Evolutionary conservation across 805 yeast species (phyloP), one percentile per base, ranked within the genome.

Genomic region (Ogataea paraovalis): DNA sequence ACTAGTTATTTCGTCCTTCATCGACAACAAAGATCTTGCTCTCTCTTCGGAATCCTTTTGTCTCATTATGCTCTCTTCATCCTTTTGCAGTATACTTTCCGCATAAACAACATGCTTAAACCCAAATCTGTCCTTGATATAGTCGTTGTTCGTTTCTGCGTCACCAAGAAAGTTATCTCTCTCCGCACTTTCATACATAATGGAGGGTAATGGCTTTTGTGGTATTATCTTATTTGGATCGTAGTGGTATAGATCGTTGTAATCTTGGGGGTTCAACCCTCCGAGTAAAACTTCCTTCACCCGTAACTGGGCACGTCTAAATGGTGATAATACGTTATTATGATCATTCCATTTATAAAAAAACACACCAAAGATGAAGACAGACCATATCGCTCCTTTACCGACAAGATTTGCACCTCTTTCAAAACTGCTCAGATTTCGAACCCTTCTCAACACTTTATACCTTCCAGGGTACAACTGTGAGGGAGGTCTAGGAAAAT

Each of bases 331-430:
- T 7, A 85, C 80, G 58, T 87, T 83, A 48, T 87, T 92, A 52
- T 78, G 77, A 49, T 87, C 94, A 59, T 88, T 87, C 96, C 96
- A 87, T 44, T 89, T 71, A 62, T 83, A 78, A 67, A 87, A 82
- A 62, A 88, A 88, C 2, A 85, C 76, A 20, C 82, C 80, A 57
- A 82, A 84, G 1, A 78, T 61, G 22, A 78, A 65, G 7, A 84
- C 64, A 0, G 77, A 72, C 28, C 72, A 68, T 7, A 79, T 76
- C 28, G 80, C 56, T 8, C 76, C 58, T 36, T 74, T 72, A 0
- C 84, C 82, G 21, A 83, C 74, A 62, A 78, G 65, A 47, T 77
- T 70, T 6, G 85, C 78, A 5, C 94, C 95, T 18, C 70, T 68
- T 51, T 78, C 75, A 56, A 85, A 80, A 27, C 76, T 63, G 37